phyloP scores from a whole-genome alignment of 202 grass and related monocot species.

The Alloteropsis angusta region DNA sequence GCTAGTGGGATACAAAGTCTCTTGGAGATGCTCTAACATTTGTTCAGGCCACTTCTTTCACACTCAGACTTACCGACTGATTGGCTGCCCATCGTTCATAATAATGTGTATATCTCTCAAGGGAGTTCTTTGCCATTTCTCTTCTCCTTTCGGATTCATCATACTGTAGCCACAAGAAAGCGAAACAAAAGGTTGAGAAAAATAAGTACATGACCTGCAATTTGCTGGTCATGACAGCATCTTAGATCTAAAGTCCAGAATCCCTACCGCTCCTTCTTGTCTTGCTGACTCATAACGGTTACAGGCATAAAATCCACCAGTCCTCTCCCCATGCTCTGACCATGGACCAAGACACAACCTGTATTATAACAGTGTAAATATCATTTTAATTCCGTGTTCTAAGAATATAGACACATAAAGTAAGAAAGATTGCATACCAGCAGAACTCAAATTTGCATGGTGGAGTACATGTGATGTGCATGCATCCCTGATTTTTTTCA shows the following conservation, averaged over 20 bases:
- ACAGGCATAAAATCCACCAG: slow-evolving; percentile 96
- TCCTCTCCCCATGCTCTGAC: slow-evolving; percentile 95
- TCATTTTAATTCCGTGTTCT: slow-evolving; percentile 5
- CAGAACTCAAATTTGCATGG: slow-evolving; percentile 99
- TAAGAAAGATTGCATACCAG: slow-evolving; percentile 52
- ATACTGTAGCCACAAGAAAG: slow-evolving; percentile 53
- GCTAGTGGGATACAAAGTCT: too few species aligned
- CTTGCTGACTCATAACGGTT: slow-evolving; percentile 98
- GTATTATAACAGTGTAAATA: slow-evolving; percentile 22
- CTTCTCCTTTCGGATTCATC: slow-evolving; percentile 99
- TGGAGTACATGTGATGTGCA: slow-evolving; percentile 99
- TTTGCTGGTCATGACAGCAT: slow-evolving; percentile 13
- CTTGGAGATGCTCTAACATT: too few species aligned
- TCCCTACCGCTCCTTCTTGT: slow-evolving; percentile 90
- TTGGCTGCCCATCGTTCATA: slow-evolving; percentile 99
- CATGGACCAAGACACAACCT: slow-evolving; percentile 99
- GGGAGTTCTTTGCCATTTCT: slow-evolving; percentile 99
- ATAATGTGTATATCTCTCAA: slow-evolving; percentile 99
- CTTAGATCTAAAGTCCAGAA: slow-evolving; percentile 12
- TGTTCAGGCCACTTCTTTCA: neutral
- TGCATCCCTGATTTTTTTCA: slow-evolving; percentile 99
- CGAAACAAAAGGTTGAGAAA: slow-evolving; percentile 3
- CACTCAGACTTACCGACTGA: slow-evolving; percentile 73
- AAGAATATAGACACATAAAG: slow-evolving; percentile 14
- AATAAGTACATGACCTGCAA: neutral